Percentiles rank a stretch among this genome's conserved stretches.
phyloP scores from a whole-genome alignment of 1,284 basidiomycete genomes.

The Pseudomicrostroma phylloplanum region DNA sequence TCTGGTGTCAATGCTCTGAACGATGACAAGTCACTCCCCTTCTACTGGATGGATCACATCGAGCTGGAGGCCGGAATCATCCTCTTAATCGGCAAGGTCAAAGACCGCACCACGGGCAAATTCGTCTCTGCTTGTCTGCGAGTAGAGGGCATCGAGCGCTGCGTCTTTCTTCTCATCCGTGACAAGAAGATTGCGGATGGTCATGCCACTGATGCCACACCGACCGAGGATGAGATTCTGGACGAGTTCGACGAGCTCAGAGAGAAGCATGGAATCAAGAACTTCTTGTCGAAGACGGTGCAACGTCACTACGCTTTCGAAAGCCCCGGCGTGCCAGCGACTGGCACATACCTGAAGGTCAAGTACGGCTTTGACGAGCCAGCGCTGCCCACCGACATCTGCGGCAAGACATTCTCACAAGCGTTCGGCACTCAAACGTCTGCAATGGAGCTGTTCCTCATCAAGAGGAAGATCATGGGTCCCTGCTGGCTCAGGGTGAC shows the following conservation, averaged over 20 bases:
- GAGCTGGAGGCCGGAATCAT: conserved; percentile 45
- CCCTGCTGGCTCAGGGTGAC: conserved; percentile 90
- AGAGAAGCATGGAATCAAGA: conserved; percentile 67
- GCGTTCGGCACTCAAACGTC: conserved; percentile 89
- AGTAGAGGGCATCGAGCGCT: conserved; percentile 78
- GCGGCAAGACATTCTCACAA: conserved; percentile 75
- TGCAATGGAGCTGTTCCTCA: conserved; percentile 87
- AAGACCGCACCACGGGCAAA: conserved; percentile 49
- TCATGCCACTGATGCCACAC: conserved; percentile 63
- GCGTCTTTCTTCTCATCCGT: conserved; percentile 82
- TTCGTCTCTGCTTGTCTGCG: conserved; percentile 86
- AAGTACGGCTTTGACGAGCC: conserved; percentile 51
- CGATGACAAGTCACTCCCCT: conserved; percentile 36
- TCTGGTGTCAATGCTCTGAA: conserved; percentile 34
- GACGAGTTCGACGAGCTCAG: conserved; percentile 77
- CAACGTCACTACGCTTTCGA: conserved; percentile 90
- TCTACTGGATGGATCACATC: conserved; percentile 48
- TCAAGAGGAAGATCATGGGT: conserved; percentile 97
- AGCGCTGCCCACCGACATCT: conserved; percentile 60
- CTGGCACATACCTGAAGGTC: conserved; percentile 78
- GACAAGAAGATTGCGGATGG: conserved; percentile 49
- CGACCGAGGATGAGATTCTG: conserved; percentile 63
- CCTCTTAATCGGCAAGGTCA: conserved; percentile 48
- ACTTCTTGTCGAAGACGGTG: conserved; percentile 65
- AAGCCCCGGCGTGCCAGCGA: conserved; percentile 72